Evolutionary conservation across 164 flowering plant species (phyloP).

Genomic region (Sedum album): DNA sequence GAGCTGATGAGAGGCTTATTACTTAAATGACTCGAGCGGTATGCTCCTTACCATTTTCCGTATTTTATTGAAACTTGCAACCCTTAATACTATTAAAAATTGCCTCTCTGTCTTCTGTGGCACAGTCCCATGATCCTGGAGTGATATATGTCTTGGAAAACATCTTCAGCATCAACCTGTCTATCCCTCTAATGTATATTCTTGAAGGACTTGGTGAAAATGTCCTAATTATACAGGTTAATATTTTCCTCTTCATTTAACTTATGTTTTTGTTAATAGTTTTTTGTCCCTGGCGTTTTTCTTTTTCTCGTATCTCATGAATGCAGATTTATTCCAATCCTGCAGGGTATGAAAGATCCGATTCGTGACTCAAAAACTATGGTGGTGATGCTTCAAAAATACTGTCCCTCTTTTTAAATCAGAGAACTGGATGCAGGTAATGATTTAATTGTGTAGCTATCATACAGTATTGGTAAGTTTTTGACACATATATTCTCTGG

Average conservation of each 20-base stretch:
- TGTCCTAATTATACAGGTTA: slow-evolving; percentile 60
- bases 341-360: slow-evolving; percentile 84
- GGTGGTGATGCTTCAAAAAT: slow-evolving; percentile 51
- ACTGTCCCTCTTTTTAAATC: slow-evolving; percentile 33
- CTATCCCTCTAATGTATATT: slow-evolving; percentile 72
- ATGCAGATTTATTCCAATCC: neutral
- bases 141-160: slow-evolving; percentile 57
- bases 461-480: neutral
- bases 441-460: neutral
- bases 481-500: neutral
- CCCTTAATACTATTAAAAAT: neutral
- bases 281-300: neutral
- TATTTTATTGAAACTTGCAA: neutral
- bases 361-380: slow-evolving; percentile 44
- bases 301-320: neutral
- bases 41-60: slow-evolving; percentile 32
- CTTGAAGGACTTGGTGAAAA: slow-evolving; percentile 43
- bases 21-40: slow-evolving; percentile 78
- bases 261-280: neutral
- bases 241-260: no score
- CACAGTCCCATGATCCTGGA: slow-evolving; percentile 79
- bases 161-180: slow-evolving; percentile 58
- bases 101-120: slow-evolving; percentile 12
- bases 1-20: slow-evolving; percentile 73
- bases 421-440: slow-evolving; percentile 71